phyloP scores from a whole-genome alignment of 306 rosid genomes.

The Quillaja saponaria region DNA sequence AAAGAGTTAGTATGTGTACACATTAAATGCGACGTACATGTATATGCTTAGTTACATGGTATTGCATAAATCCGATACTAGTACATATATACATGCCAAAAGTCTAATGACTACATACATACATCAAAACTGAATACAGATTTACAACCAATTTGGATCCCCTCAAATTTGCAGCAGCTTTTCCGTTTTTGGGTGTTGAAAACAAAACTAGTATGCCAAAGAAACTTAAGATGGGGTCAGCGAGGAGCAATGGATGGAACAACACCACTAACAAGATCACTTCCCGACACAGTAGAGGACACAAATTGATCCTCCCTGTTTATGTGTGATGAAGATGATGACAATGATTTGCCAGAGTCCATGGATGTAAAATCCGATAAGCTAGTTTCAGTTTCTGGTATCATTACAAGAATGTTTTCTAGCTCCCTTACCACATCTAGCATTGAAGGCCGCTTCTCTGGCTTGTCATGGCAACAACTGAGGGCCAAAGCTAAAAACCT shows the following conservation, averaged over 20 bases:
- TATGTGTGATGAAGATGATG: slow-evolving; percentile 30
- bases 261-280: slow-evolving; percentile 60
- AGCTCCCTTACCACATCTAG: slow-evolving; percentile 70
- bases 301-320: slow-evolving; percentile 37
- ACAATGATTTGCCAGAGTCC: slow-evolving; percentile 35
- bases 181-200: too few species aligned
- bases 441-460: slow-evolving; percentile 64
- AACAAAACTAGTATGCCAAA: too few species aligned
- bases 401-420: slow-evolving; percentile 50
- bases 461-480: slow-evolving; percentile 63
- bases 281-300: slow-evolving; percentile 48
- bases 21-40: too few species aligned
- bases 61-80: too few species aligned
- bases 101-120: too few species aligned
- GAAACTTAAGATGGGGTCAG: slow-evolving; percentile 33
- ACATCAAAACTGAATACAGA: too few species aligned
- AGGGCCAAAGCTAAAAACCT: slow-evolving; percentile 58
- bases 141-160: too few species aligned
- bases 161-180: too few species aligned
- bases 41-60: too few species aligned
- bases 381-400: slow-evolving; percentile 50
- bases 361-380: slow-evolving; percentile 42
- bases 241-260: slow-evolving; percentile 62
- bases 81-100: too few species aligned
- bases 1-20: too few species aligned